A percentile compares a stretch with the other conserved stretches of the same genome.
Conservation (phyloP, 1,139 yeast species). For the Sugiyamaella pinicola region DNA sequence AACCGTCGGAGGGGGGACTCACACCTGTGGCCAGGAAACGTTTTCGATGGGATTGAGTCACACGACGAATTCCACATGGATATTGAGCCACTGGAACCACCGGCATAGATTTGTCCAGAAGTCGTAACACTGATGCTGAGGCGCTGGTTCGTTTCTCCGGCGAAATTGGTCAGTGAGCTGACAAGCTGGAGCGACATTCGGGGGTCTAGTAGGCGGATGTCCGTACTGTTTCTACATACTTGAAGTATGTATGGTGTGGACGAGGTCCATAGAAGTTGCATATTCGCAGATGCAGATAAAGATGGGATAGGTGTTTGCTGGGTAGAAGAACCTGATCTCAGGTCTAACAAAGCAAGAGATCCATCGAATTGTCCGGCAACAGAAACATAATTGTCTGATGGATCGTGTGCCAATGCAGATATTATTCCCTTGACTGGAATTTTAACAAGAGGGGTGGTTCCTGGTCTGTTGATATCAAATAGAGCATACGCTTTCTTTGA, state of each 20-base stretch:
- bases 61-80: conserved; percentile 27
- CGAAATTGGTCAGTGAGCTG: conserved; percentile 25
- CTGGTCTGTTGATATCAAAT: conserved; percentile 36
- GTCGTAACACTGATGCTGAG: conserved; percentile 32
- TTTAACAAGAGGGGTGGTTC: conserved; percentile 21
- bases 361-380: conserved; percentile 30
- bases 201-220: conserved; percentile 37
- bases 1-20: too few relatives aligned
- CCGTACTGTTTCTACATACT: conserved; percentile 33
- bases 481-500: conserved; percentile 29
- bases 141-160: conserved; percentile 36
- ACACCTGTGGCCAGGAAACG: conserved; percentile 17
- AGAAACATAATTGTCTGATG: conserved; percentile 8
- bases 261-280: conserved; percentile 38
- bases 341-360: conserved; percentile 26
- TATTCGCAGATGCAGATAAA: conserved; percentile 31
- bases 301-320: conserved; percentile 13
- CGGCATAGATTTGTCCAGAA: conserved; percentile 35
- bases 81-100: conserved; percentile 36
- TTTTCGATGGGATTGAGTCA: not conserved
- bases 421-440: conserved; percentile 19
- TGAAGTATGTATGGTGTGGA: conserved; percentile 38
- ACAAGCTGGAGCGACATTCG: conserved; percentile 36
- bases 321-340: not conserved
- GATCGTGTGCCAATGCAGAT: conserved; percentile 19